A percentile compares a stretch with the other conserved stretches of the same genome.
Conservation (phyloP, 1,284 basidiomycete species). For the Grifola frondosa region DNA sequence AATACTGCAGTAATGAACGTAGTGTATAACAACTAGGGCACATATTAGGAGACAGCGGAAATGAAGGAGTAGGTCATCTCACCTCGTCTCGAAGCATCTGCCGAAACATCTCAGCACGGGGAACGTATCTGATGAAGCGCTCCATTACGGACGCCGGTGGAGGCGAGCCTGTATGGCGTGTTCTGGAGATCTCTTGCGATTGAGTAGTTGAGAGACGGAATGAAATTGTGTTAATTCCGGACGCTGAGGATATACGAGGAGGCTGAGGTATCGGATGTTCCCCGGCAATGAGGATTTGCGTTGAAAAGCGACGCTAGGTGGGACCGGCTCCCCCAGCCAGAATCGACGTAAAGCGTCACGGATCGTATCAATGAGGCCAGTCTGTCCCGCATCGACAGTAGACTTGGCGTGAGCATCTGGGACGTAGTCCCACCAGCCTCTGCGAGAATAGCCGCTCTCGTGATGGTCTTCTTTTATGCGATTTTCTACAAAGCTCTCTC, state of each 20-base stretch:
- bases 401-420: constrained; percentile 21
- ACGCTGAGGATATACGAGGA: constrained; percentile 15
- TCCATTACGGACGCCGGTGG: constrained; percentile 42
- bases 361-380: constrained; percentile 6
- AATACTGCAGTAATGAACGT: constrained; percentile 52
- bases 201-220: constrained; percentile 15
- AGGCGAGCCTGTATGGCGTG: constrained; percentile 10
- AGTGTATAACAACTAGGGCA: constrained; percentile 55
- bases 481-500: constrained; percentile 29
- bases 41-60: background rate
- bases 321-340: constrained; percentile 15
- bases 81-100: constrained; percentile 59
- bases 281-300: constrained; percentile 27
- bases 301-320: constrained; percentile 22
- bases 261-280: constrained; percentile 27
- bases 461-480: constrained; percentile 29
- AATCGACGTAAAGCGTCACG: constrained; percentile 13
- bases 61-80: constrained; percentile 10
- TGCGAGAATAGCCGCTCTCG: constrained; percentile 23
- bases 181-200: constrained; percentile 17
- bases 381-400: background rate
- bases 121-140: constrained; percentile 48
- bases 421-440: constrained; percentile 60
- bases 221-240: constrained; percentile 7
- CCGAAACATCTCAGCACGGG: constrained; percentile 53